Evolutionary conservation across 306 rosid species (phyloP), one percentile per base, ranked within the genome.

Genomic region (Luffa aegyptiaca): DNA sequence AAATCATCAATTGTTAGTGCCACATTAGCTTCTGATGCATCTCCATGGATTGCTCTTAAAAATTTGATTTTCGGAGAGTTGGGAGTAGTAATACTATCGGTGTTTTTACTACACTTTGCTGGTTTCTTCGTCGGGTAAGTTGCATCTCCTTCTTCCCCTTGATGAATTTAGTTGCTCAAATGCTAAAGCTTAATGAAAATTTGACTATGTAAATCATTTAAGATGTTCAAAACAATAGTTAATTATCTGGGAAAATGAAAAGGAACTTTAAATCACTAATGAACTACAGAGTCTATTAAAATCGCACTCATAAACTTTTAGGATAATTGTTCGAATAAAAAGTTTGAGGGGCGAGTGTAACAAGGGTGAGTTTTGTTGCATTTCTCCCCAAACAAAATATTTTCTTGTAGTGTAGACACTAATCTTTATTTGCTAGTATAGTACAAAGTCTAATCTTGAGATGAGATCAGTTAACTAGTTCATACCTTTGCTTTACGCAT

Each of bases 41-140:
- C 89, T 79, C 63, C 65, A 59, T 35, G 73, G 41, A 41, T 79
- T 55, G 73, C 17, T 2, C n/a, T 77, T 53, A 75, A 77, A 73
- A 46, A 63, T 3, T 48, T 84, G 8, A 44, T 84, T 33, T 79
- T 82, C 3, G 78, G 85, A 21, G 85, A 86, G 70, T 44, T 86
- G 1, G 79, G 87, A 45, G 65, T 17, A 17, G 84, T 86, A 44
- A 77, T 84, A 39, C 84, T 86, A 36, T 63, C 84, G 12, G 89
- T 86, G 84, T 62, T 74, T 59, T 62, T 80, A 55, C 58, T 86
- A 63, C 89, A 86, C 74, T 56, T 62, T 35, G 56, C 57, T 52
- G 89, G 89, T 82, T 84, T 86, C 82, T 55, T 86, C 5, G 64
- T 81, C 6, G 87, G 89, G 89, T 86, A 71, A 79, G 85, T 78